Conservation (phyloP, 2,329 filamentous ascomycete species). For the Emergomyces orientalis region DNA sequence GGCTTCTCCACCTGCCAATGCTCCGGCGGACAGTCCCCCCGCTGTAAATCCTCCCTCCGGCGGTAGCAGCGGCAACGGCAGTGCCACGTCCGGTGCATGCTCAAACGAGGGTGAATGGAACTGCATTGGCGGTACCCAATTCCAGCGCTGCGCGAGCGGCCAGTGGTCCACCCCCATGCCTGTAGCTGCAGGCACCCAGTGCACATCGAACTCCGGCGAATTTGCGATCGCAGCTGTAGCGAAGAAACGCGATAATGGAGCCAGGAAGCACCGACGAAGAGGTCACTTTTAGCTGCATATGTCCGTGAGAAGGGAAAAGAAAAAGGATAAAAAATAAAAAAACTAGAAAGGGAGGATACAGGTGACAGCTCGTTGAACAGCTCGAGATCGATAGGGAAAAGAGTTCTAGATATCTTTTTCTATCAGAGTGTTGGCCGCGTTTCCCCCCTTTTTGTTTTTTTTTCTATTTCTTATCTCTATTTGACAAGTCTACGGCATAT, state of each 20-base stretch:
- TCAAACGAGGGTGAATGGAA: constrained; percentile 49
- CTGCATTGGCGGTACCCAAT: constrained; percentile 47
- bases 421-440: neutral
- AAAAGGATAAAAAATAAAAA: neutral
- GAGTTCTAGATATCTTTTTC: neutral
- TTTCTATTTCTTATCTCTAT: neutral
- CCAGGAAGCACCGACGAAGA: constrained; percentile 24
- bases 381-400: too few species aligned
- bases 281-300: constrained; percentile 14
- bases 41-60: constrained; percentile 6
- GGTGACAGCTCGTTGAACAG: neutral
- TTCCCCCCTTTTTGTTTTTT: neutral
- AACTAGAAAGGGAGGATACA: neutral
- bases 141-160: constrained; percentile 55
- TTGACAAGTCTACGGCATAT: neutral
- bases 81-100: constrained; percentile 29
- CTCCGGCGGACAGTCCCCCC: constrained; percentile 6
- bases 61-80: constrained; percentile 7
- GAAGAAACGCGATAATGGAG: constrained; percentile 21
- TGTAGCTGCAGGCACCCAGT: constrained; percentile 48
- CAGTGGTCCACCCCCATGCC: constrained; percentile 43
- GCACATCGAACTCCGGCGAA: constrained; percentile 32
- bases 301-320: neutral
- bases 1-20: constrained; percentile 11
- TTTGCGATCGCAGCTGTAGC: constrained; percentile 20